Conservation (phyloP, 1,139 yeast genomes). For the Candida glucosophila region DNA sequence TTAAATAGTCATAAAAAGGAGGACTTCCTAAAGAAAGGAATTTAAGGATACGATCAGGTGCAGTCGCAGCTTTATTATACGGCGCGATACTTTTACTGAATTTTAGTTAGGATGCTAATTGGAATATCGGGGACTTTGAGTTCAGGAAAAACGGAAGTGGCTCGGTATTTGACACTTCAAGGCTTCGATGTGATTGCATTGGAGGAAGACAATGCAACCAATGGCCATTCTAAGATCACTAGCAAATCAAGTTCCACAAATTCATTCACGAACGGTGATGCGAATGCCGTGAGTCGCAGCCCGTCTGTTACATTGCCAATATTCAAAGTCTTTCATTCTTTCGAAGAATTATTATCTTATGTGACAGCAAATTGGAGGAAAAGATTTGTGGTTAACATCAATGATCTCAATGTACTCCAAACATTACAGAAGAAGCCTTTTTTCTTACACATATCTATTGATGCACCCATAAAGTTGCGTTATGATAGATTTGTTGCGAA, state of each 20-base stretch:
- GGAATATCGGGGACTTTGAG: slow-evolving; percentile 69
- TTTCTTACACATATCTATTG: slow-evolving; percentile 72
- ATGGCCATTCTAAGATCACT: not conserved
- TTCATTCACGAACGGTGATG: slow-evolving; percentile 1
- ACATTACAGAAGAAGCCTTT: slow-evolving; percentile 69
- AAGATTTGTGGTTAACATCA: slow-evolving; percentile 53
- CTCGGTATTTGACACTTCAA: slow-evolving; percentile 45
- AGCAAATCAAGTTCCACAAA: not conserved
- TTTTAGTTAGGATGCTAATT: slow-evolving; percentile 62
- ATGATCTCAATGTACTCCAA: slow-evolving; percentile 34
- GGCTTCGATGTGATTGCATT: slow-evolving; percentile 40
- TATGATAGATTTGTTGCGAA: slow-evolving; percentile 34
- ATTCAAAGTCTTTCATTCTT: slow-evolving; percentile 16
- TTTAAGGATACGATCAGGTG: too few species aligned
- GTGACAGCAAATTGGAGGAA: slow-evolving; percentile 67
- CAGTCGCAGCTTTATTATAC: too few species aligned
- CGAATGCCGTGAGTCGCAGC: slow-evolving; percentile 1
- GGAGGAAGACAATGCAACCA: slow-evolving; percentile 2
- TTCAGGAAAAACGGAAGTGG: slow-evolving; percentile 64
- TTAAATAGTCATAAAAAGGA: too few species aligned
- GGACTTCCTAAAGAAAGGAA: too few species aligned
- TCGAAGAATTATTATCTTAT: slow-evolving; percentile 45
- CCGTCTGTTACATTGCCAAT: slow-evolving; percentile 7
- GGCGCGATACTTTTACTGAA: too few species aligned
- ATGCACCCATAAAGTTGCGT: slow-evolving; percentile 60